Percentiles rank a stretch among this genome's conserved stretches.
Evolutionary conservation across 768 basidiomycete species (phyloP).

Genomic region (Hericium alpestre): DNA sequence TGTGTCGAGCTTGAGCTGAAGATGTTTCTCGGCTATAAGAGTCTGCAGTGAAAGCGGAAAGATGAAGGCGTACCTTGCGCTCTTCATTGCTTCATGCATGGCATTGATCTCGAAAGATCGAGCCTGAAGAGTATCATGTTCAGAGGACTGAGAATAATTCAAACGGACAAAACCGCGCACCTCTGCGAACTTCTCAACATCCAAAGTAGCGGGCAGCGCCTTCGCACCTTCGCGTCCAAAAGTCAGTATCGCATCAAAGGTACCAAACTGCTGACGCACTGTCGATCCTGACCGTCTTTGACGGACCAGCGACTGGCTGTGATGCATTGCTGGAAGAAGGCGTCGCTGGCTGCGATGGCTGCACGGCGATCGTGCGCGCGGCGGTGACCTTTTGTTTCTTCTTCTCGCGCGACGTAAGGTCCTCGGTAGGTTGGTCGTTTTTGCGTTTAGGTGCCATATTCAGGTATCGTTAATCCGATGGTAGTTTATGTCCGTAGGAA

Average conservation of each 20-base stretch:
- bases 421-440: slow-evolving; percentile 18
- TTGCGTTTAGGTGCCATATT: slow-evolving; percentile 34
- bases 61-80: slow-evolving; percentile 43
- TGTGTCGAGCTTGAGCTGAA: slow-evolving; percentile 53
- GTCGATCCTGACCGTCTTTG: slow-evolving; percentile 27
- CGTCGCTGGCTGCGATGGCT: slow-evolving; percentile 30
- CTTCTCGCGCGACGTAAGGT: slow-evolving; percentile 35
- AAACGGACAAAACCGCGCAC: slow-evolving; percentile 26
- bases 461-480: not conserved
- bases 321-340: slow-evolving; percentile 6
- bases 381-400: slow-evolving; percentile 59
- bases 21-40: not conserved
- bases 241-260: not conserved
- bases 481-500: too few relatives aligned
- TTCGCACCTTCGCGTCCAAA: slow-evolving; percentile 32
- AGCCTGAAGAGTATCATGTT: slow-evolving; percentile 36
- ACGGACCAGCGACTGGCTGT: slow-evolving; percentile 30
- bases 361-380: slow-evolving; percentile 61
- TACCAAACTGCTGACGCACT: slow-evolving; percentile 24
- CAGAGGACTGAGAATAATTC: not conserved
- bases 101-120: slow-evolving; percentile 83
- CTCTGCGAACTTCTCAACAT: slow-evolving; percentile 84
- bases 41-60: not conserved
- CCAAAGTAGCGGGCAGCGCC: slow-evolving; percentile 61
- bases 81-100: slow-evolving; percentile 81